Base-by-base conservation (phyloP, 2,329 filamentous ascomycete genomes). In the Diplocarpon rosae region DNA sequence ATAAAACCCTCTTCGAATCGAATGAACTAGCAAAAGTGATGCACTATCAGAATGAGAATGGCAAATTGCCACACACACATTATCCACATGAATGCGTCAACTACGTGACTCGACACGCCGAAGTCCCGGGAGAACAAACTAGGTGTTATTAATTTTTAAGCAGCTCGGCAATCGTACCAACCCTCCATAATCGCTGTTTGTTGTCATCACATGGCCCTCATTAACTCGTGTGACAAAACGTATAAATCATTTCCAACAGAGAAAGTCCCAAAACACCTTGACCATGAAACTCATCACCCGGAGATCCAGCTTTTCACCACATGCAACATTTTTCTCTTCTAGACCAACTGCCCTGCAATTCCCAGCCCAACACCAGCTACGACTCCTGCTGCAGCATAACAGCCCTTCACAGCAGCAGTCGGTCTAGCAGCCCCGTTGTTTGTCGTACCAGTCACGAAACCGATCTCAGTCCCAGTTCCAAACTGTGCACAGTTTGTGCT, bases 401-500 rank as follows among this genome's bases (percentile, higher is more conserved):
- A 52, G 1, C 53, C 56, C 24, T 24, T 42, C 16, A 33, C 33
- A 14, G 33, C 33, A 20, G 54, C 43, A 17, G 52, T 57, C 30
- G 43, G 49, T 15, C 53, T 56, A n/a, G 55, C 36, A 2, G 48
- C 51, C 7, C 42, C 51, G 43, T 53, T 54, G n/a, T 37, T 45
- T 14, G 45, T 49, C 6, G 52, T 49, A 10, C 45, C 34, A 6
- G 47, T 52, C 9, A 52, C 47, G 31, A 56, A 51, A 33, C 28
- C 27, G 30, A 32, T 45, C 17, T 40, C 49, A 2, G 46, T 43
- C 0, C 32, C 45, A 3, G 50, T 52, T 6, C 52, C 59, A 51
- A 55, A 60, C 37, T 54, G 48, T 14, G 51, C 52, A 51, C 60
- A 62, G 30, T 57, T 53, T 2, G 30, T 49, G 17, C 49, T 56